These are phyloP conservation scores for Staphylotrichum longicolle DNA, from an alignment of 495 filamentous ascomycete species.

Conservation along the genomic window DNA sequence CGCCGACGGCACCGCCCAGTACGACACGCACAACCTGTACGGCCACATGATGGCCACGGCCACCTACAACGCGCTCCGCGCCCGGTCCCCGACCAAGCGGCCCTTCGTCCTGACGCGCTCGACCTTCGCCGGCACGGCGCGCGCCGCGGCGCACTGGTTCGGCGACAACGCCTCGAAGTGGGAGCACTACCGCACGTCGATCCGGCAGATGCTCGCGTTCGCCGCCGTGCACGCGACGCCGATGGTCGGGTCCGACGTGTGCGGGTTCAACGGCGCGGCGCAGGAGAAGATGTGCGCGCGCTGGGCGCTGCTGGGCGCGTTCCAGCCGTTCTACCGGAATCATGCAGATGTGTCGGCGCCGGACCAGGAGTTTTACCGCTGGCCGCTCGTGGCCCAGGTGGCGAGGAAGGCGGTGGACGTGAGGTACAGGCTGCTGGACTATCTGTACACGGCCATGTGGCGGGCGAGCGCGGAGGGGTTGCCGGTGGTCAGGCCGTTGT, in stretches of 20 bases:
- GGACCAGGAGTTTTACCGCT: constrained; percentile 79
- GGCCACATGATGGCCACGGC: constrained; percentile 77
- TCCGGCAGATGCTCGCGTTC: constrained; percentile 70
- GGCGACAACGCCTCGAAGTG: constrained; percentile 79
- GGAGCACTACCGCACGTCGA: constrained; percentile 69
- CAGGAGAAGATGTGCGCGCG: constrained; percentile 76
- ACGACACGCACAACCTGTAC: constrained; percentile 84
- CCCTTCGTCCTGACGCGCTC: constrained; percentile 72
- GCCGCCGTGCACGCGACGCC: constrained; percentile 76
- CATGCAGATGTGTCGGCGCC: constrained; percentile 57
- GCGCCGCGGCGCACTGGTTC: constrained; percentile 80
- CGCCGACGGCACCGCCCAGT: constrained; percentile 65
- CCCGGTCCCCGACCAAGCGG: constrained; percentile 59
- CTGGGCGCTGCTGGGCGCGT: constrained; percentile 77
- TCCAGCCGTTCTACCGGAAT: constrained; percentile 82
- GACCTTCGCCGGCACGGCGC: constrained; percentile 58
- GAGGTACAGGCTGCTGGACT: constrained; percentile 73
- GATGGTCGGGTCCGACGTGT: constrained; percentile 80
- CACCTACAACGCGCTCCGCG: constrained; percentile 63
- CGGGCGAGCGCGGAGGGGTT: constrained; percentile 59
- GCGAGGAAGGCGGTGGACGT: constrained; percentile 69
- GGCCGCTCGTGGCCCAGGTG: constrained; percentile 59
- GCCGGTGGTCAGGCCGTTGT: constrained; percentile 64
- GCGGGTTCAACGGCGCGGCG: constrained; percentile 69
- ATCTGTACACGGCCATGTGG: constrained; percentile 71